Conservation (phyloP, 192 early-diverging fungal genomes). For the Rhizophagus clarus region DNA sequence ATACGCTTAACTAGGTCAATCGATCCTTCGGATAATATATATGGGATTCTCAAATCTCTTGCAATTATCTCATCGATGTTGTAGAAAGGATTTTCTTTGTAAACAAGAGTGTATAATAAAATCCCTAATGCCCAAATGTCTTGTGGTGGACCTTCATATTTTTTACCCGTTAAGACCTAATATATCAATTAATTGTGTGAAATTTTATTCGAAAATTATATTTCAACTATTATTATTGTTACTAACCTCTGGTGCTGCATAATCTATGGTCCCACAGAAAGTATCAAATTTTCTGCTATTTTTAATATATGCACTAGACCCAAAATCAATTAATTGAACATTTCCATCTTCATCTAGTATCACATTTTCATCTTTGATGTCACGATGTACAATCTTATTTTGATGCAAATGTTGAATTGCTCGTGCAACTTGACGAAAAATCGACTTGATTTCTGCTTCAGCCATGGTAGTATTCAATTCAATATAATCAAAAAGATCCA, state of each 20-base stretch:
- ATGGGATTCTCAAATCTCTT: conserved; percentile 57
- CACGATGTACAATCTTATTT: conserved; percentile 73
- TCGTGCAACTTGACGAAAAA: conserved; percentile 60
- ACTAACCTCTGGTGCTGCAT: conserved; percentile 71
- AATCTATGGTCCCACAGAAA: conserved; percentile 77
- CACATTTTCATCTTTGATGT: conserved; percentile 93
- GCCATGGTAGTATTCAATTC: conserved; percentile 60
- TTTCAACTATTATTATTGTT: too few relatives aligned
- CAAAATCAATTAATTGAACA: conserved; percentile 87
- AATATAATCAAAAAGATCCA: conserved; percentile 74
- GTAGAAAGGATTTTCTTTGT: conserved; percentile 74
- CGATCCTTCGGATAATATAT: conserved; percentile 56
- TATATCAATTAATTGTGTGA: background rate
- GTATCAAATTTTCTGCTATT: conserved; percentile 59
- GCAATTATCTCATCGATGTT: conserved; percentile 65
- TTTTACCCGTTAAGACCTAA: conserved; percentile 56
- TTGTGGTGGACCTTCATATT: conserved; percentile 73
- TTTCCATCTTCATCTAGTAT: conserved; percentile 59
- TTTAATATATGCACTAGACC: conserved; percentile 65
- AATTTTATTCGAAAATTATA: background rate
- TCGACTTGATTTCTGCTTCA: conserved; percentile 53
- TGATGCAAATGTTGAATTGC: conserved; percentile 64
- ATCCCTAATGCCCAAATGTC: conserved; percentile 86
- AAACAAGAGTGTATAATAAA: conserved; percentile 73
- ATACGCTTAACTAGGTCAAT: conserved; percentile 69